Conservation (phyloP, 2,329 filamentous ascomycete genomes). For the Botryosphaeria dothidea region DNA sequence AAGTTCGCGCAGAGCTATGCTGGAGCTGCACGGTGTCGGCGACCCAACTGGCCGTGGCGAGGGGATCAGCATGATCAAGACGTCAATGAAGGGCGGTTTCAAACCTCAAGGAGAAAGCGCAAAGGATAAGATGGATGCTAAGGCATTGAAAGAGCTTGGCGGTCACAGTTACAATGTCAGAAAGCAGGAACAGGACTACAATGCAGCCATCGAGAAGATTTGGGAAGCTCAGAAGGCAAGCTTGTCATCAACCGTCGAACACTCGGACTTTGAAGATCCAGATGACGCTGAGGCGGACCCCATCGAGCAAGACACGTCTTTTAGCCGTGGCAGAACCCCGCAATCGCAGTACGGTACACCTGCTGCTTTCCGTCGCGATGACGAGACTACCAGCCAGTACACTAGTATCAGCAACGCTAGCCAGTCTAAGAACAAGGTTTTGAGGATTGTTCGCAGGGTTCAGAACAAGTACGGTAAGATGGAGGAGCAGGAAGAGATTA, state of each 20-base stretch:
- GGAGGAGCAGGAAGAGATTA: constrained; percentile 58
- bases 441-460: constrained; percentile 73
- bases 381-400: constrained; percentile 64
- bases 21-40: constrained; percentile 89
- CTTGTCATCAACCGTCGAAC: constrained; percentile 70
- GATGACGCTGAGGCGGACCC: constrained; percentile 54
- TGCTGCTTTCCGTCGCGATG: constrained; percentile 58
- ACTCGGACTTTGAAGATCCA: constrained; percentile 73
- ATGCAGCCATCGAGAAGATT: constrained; percentile 85
- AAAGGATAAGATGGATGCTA: constrained; percentile 81
- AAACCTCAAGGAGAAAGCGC: constrained; percentile 87
- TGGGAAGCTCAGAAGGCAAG: constrained; percentile 87
- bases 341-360: constrained; percentile 67
- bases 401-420: constrained; percentile 55
- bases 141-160: constrained; percentile 66
- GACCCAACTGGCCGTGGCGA: constrained; percentile 92
- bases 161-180: constrained; percentile 98
- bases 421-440: constrained; percentile 63
- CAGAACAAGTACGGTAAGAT: constrained; percentile 66
- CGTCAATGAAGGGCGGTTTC: constrained; percentile 98
- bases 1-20: constrained; percentile 93
- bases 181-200: constrained; percentile 88
- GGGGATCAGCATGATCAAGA: constrained; percentile 95
- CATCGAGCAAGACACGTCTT: constrained; percentile 31
- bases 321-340: constrained; percentile 57